A percentile compares a stretch with the other conserved stretches of the same genome.
These are phyloP conservation scores for Hanseniaspora singularis DNA, from an alignment of 805 yeast species.

Conservation along the genomic window DNA sequence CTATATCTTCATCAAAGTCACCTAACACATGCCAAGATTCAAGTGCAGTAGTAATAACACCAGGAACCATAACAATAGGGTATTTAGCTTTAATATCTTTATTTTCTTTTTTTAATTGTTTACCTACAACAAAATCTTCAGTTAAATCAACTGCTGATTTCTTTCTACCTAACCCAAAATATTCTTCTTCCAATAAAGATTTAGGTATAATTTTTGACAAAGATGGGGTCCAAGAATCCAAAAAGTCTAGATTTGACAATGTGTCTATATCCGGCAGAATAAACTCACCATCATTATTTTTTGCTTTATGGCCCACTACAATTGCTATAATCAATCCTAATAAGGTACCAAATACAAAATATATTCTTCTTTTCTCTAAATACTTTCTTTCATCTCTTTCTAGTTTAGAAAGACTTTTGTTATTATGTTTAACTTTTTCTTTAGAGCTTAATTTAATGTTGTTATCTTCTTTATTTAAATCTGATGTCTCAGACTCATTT, in stretches of 20 bases:
- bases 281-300: constrained; percentile 31
- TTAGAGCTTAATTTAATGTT: too few relatives aligned
- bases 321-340: constrained; percentile 57
- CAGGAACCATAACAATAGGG: constrained; percentile 90
- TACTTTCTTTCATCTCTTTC: constrained; percentile 13
- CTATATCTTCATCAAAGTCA: constrained; percentile 35
- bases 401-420: background rate
- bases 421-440: too few relatives aligned
- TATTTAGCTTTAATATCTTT: constrained; percentile 41
- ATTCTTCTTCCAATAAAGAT: constrained; percentile 37
- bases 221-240: constrained; percentile 62
- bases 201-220: constrained; percentile 39
- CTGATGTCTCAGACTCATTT: too few relatives aligned
- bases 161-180: constrained; percentile 30
- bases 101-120: constrained; percentile 40
- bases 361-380: constrained; percentile 40
- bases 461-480: too few relatives aligned
- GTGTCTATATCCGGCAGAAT: constrained; percentile 37
- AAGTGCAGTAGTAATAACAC: constrained; percentile 87
- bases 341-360: constrained; percentile 59
- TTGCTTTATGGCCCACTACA: constrained; percentile 40
- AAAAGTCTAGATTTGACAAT: constrained; percentile 47
- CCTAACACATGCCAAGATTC: constrained; percentile 85
- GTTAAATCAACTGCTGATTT: constrained; percentile 38
- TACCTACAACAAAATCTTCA: constrained; percentile 84